Evolutionary conservation across 164 flowering plant species (phyloP), one percentile per base, ranked within the genome.

Genomic region (Cinnamomum chago): DNA sequence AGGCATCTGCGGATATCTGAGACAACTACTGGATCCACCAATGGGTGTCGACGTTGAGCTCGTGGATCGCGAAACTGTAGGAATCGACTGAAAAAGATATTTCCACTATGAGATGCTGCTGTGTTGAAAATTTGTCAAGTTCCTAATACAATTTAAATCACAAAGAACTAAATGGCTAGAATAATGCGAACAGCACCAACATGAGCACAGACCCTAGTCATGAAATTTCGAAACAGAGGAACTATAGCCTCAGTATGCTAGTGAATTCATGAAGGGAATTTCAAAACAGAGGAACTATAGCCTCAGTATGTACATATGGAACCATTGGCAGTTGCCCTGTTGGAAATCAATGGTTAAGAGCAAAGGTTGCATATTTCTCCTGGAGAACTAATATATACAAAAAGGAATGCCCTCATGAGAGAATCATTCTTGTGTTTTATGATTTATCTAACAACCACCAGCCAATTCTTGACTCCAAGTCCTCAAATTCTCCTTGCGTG

Each of bases 21-120:
- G 75, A 92, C 95, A 62, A 89, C 90, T 52, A 86, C 91, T 13
- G 97, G 97, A 76, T 92, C 95, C 50, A 92, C 97, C 81, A 90
- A 73, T 65, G 95, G 97, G 74, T 92, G 97, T 55, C 95, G 82
- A 76, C 97, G 84, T 83, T 88, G 95, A 60, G 95, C 93, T 30
- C 78, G 89, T 24, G 92, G 90, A 65, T 90, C 94, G 77, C 92
- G 82, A 62, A 83, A 89, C 75, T 92, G 97, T 76, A 92, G 75
- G 83, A 90, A 88, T 23, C 97, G 97, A 79, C 95, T 90, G 90
- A 60, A 82, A 62, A 60, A 70, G 69, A 65, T 60, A 66, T 28
- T 47, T 73, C 67, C 67, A 62, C 47, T 23, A 25, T 72, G 24
- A 72, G 79, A 47, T 12, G 62, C 67, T 69, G 40, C n/a, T 25